Evolutionary conservation across 2,329 filamentous ascomycete genomes (phyloP).

Genomic region (Cordyceps fumosorosea): DNA sequence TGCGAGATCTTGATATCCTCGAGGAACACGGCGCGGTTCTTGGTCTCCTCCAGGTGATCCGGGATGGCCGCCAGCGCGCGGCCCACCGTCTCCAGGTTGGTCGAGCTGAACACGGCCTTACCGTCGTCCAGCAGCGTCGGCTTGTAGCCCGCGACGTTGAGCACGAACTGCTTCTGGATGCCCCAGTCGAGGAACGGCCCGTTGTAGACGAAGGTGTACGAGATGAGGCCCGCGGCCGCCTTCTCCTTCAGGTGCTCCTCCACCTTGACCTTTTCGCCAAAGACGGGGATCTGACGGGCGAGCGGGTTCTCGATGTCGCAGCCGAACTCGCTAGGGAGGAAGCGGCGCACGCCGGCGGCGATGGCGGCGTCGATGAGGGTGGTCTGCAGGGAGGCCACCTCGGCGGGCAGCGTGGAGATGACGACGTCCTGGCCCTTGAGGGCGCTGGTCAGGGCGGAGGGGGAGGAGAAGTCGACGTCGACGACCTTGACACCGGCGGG

Average conservation of each 20-base stretch:
- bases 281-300: slow-evolving; percentile 13
- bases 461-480: slow-evolving; percentile 40
- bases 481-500: slow-evolving; percentile 35
- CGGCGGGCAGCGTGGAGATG: slow-evolving; percentile 36
- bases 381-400: slow-evolving; percentile 34
- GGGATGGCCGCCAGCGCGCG: slow-evolving; percentile 41
- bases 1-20: slow-evolving; percentile 43
- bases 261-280: slow-evolving; percentile 15
- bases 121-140: slow-evolving; percentile 34
- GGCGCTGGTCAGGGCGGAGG: slow-evolving; percentile 36
- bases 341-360: slow-evolving; percentile 44
- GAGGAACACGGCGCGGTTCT: slow-evolving; percentile 47
- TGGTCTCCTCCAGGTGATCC: slow-evolving; percentile 36
- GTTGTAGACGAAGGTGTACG: slow-evolving; percentile 26
- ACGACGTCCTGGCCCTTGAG: slow-evolving; percentile 47
- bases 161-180: slow-evolving; percentile 11
- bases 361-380: slow-evolving; percentile 45
- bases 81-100: slow-evolving; percentile 38
- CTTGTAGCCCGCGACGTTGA: slow-evolving; percentile 33
- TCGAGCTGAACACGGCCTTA: slow-evolving; percentile 36
- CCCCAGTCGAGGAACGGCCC: slow-evolving; percentile 23
- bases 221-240: slow-evolving; percentile 10
- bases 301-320: slow-evolving; percentile 21
- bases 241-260: slow-evolving; percentile 9
- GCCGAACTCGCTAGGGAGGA: slow-evolving; percentile 45